A percentile compares a stretch with the other conserved stretches of the same genome.
These are phyloP conservation scores for Leishmania guyanensis DNA, from an alignment of 208 protist species.

Conservation along the genomic window DNA sequence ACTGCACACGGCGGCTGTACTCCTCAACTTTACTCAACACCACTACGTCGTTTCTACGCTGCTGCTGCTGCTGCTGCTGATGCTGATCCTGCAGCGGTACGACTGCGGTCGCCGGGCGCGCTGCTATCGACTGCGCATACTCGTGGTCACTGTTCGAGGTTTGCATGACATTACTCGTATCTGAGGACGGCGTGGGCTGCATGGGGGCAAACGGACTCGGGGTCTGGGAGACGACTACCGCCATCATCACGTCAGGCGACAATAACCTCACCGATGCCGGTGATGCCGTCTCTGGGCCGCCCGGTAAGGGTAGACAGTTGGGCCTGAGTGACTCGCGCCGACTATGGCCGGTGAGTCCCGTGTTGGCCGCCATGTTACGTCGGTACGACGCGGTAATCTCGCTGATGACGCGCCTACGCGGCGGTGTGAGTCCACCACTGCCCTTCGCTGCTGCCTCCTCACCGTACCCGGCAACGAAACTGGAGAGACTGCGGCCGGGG, in stretches of 20 bases:
- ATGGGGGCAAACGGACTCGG: slow-evolving; percentile 17
- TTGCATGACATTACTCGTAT: background rate
- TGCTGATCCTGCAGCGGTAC: background rate
- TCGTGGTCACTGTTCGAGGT: background rate
- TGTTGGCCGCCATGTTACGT: slow-evolving; percentile 20
- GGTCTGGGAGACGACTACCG: background rate
- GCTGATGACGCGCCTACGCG: slow-evolving; percentile 26
- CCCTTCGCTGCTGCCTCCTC: slow-evolving; percentile 14
- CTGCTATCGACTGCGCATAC: background rate
- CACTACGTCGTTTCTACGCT: background rate
- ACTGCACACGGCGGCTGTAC: background rate
- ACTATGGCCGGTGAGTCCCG: slow-evolving; percentile 15
- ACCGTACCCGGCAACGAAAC: slow-evolving; percentile 28
- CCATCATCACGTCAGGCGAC: background rate
- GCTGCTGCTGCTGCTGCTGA: background rate
- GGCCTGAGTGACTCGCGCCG: slow-evolving; percentile 19
- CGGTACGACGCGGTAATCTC: slow-evolving; percentile 35
- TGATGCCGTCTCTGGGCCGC: background rate
- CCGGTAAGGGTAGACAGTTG: background rate
- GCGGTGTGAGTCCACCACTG: slow-evolving; percentile 21
- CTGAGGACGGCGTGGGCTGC: slow-evolving; percentile 5
- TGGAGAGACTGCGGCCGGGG: slow-evolving; percentile 15
- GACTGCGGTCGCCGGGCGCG: background rate
- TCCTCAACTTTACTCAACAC: background rate
- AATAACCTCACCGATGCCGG: background rate